Base-by-base conservation (phyloP, 768 basidiomycete genomes). In the Calocybe gangraenosa region DNA sequence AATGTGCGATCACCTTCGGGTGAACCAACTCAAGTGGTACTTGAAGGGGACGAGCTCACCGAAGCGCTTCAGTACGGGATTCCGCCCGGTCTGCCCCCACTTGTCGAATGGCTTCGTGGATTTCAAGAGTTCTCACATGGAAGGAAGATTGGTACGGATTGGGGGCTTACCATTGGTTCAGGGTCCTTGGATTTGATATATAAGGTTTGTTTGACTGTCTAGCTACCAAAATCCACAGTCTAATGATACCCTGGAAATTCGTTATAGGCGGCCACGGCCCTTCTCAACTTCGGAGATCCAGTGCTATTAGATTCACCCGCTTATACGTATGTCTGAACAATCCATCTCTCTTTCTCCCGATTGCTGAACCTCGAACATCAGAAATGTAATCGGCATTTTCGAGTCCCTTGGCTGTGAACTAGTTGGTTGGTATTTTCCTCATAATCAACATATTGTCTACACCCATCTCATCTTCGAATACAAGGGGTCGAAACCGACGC, bases 171-270 rank as follows among this genome's bases (percentile, higher is more conserved):
- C 33, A 67, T 95, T 11, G 92, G 93, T 1, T 74, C 74, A 34
- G 94, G 94, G 6, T 89, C 88, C 33, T 93, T 95, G 65, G 92
- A 95, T 69, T 60, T 92, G 52, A 78, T 97, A 40, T 85, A 75
- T 68, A 96, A 94, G 78, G 92, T 87, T 42, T 3, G 69, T 28
- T 5, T 11, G 5, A 5, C 25, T 28, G 25, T 28, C 25, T 28
- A 28, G 25, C 11, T 6, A 28, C 11, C 25, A 11, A 28, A 28
- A 5, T 6, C 25, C 25, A 11, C 25, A 28, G 11, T 28, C 25
- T 11, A 6, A 28, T 28, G 25, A 28, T 11, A 6, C 5, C 25
- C 25, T 28, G 5, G 25, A 5, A 28, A 28, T 28, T 28, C 25
- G 11, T 28, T 28, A 40, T 50, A 70, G 65, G 22, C 57, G 59